Conservation (phyloP, 1,284 basidiomycete genomes). For the Microbotryomycetes sp. region DNA sequence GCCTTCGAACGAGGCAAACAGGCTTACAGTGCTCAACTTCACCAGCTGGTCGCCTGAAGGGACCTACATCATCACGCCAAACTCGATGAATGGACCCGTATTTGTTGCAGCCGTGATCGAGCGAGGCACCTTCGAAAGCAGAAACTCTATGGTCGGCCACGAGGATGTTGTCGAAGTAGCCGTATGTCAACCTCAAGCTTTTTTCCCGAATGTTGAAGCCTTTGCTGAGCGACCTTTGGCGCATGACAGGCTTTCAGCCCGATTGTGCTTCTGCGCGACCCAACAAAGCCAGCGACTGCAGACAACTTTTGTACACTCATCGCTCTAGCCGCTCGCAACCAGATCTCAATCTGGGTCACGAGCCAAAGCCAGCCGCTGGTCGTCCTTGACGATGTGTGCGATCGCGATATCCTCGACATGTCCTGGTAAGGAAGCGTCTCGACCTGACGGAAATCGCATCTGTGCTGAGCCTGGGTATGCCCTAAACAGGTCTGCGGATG, state of each 20-base stretch:
- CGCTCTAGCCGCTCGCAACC: conserved; percentile 73
- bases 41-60: conserved; percentile 96
- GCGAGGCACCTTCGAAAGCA: conserved; percentile 74
- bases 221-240: no score
- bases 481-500: conserved; percentile 72
- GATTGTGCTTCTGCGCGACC: conserved; percentile 76
- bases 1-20: conserved; percentile 2
- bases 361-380: conserved; percentile 80
- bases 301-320: conserved; percentile 74
- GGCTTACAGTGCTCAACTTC: background rate
- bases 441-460: background rate
- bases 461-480: background rate
- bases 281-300: conserved; percentile 54
- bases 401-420: conserved; percentile 88
- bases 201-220: no score
- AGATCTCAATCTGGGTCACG: conserved; percentile 79
- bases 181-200: conserved; percentile 46
- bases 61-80: conserved; percentile 92
- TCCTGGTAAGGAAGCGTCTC: conserved; percentile 82
- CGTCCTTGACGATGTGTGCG: conserved; percentile 88
- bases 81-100: conserved; percentile 94
- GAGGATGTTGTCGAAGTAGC: conserved; percentile 97
- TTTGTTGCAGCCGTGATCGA: conserved; percentile 95
- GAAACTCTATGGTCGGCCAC: conserved; percentile 82
- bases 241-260: conserved; percentile 71